Conservation (phyloP, 192 early-diverging fungal genomes). For the Coemansia sp. region DNA sequence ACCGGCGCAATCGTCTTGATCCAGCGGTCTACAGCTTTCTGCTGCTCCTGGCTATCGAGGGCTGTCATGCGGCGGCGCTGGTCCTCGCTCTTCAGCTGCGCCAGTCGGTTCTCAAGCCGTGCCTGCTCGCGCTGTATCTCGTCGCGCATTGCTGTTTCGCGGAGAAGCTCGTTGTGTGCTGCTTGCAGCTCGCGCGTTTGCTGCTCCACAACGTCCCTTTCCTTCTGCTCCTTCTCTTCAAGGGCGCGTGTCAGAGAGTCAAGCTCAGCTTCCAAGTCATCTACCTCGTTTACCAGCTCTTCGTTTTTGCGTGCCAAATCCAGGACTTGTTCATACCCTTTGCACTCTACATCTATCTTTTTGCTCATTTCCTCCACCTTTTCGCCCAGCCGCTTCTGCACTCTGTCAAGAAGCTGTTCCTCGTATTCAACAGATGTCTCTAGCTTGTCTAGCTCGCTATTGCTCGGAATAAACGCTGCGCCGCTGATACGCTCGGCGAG, state of each 20-base stretch:
- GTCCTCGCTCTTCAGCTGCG: conserved; percentile 49
- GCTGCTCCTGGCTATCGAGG: conserved; percentile 51
- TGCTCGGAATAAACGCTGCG: conserved; percentile 43
- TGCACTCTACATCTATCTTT: conserved; percentile 35
- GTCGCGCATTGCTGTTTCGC: conserved; percentile 46
- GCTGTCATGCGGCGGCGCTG: conserved; percentile 42
- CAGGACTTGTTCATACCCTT: conserved; percentile 29
- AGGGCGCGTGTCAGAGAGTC: conserved; percentile 18
- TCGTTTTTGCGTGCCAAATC: conserved; percentile 28
- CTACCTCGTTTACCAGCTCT: conserved; percentile 24
- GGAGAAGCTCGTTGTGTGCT: conserved; percentile 49
- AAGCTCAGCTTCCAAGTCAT: conserved; percentile 42
- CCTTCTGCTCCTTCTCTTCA: conserved; percentile 43
- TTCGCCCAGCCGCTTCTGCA: conserved; percentile 41
- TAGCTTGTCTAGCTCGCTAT: conserved; percentile 46
- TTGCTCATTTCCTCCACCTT: conserved; percentile 32
- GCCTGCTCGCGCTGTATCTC: conserved; percentile 38
- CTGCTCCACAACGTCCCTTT: conserved; percentile 43
- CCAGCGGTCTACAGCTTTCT: conserved; percentile 47
- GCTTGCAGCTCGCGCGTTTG: conserved; percentile 51
- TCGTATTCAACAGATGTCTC: conserved; percentile 48
- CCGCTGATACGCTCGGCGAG: conserved; percentile 43
- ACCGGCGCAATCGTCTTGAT: conserved; percentile 45
- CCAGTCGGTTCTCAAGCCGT: conserved; percentile 34
- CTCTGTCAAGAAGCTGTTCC: conserved; percentile 46